Evolutionary conservation across 352 stramenopile genomes (phyloP), one percentile per base, ranked within the genome.

Genomic region (Plasmopara halstedii): DNA sequence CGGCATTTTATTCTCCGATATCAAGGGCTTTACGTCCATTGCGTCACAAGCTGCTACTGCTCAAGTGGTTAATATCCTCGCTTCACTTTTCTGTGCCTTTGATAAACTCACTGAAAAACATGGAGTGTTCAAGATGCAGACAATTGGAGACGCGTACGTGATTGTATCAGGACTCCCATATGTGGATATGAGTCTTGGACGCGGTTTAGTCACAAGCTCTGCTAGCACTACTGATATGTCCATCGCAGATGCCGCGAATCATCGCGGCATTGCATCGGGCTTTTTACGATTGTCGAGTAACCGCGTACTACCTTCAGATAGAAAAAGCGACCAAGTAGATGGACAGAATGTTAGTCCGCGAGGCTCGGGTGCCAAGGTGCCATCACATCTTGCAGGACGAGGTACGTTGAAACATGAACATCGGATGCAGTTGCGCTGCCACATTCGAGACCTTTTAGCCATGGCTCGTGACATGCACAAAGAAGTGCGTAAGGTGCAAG

Each of bases 51-150:
- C 89, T 14, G 75, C 85, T 22, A 86, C 86, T 0, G 70, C 76
- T 2, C 75, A 97, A 65, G 85, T 96, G 17, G 86, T 95, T 3
- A 79, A 95, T 45, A 84, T 97, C 40, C 53, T 97, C 3, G 84
- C 89, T 23, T 89, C 85, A n/a, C 62, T 97, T 1, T 97, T 96
- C 50, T 89, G 78, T 31, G 76, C 78, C 9, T 97, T 96, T 35
- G 87, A 97, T 56, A 88, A 91, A 14, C 56, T 97, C n/a, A 91
- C 82, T 0, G 76, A 92, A 32, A 94, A 96, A 58, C 82, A 97
- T 56, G 78, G 85, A 25, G 84, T 97, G 23, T 95, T 95, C 46
- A 97, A 97, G 60, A 89, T 97, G 64, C 84, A 97, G 56, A 96
- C 83, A 0, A 96, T 96, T 23, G 86, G 88, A 10, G 89, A 97